These are phyloP conservation scores for Cordyceps farinosa DNA, from an alignment of 2,329 filamentous ascomycete species.

Conservation along the genomic window DNA sequence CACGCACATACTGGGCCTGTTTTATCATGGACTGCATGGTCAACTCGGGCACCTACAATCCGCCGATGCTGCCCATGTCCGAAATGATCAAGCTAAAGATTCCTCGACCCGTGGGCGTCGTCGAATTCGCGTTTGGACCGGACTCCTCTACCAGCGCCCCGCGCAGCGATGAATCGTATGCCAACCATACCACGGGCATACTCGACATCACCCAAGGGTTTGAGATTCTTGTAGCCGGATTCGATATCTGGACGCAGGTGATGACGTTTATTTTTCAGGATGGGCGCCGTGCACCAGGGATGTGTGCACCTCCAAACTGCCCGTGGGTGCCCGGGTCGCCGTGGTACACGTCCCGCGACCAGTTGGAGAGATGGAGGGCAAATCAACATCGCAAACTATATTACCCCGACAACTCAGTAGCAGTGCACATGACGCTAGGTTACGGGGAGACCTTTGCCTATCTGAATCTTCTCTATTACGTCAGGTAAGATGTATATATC, in stretches of 20 bases:
- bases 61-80: conserved; percentile 33
- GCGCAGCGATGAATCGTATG: conserved; percentile 18
- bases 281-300: conserved; percentile 37
- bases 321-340: conserved; percentile 37
- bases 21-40: conserved; percentile 45
- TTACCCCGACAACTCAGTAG: conserved; percentile 36
- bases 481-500: conserved; percentile 30
- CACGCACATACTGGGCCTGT: conserved; percentile 43
- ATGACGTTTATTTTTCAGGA: conserved; percentile 42
- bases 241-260: conserved; percentile 42
- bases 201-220: conserved; percentile 29
- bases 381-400: conserved; percentile 34
- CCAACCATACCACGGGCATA: conserved; percentile 18
- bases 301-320: conserved; percentile 37
- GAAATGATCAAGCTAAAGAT: conserved; percentile 35
- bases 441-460: conserved; percentile 41
- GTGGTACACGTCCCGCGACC: conserved; percentile 31
- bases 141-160: conserved; percentile 24
- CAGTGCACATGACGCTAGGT: conserved; percentile 37
- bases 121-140: conserved; percentile 39
- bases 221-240: conserved; percentile 39
- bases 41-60: conserved; percentile 39
- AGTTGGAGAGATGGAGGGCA: conserved; percentile 34
- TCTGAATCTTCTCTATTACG: conserved; percentile 42
- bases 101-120: conserved; percentile 29